Evolutionary conservation across 2,329 filamentous ascomycete species (phyloP).

Genomic region (Sclerotinia minor): DNA sequence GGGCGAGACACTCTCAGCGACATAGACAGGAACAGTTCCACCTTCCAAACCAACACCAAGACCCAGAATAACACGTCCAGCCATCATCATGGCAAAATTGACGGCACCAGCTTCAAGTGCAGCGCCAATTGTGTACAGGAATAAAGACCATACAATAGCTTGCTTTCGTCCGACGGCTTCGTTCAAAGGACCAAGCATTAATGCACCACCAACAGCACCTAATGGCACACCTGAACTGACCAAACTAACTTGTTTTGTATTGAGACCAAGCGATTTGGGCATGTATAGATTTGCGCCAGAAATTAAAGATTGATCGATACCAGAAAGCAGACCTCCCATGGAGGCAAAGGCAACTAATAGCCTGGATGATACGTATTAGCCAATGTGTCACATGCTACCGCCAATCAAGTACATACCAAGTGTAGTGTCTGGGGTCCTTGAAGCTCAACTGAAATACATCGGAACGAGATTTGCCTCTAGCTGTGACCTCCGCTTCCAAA

Average conservation of each 20-base stretch:
- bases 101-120: constrained; percentile 67
- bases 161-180: constrained; percentile 66
- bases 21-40: constrained; percentile 73
- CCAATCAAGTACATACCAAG: constrained; percentile 39
- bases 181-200: constrained; percentile 66
- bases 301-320: constrained; percentile 72
- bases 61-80: constrained; percentile 67
- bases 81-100: constrained; percentile 70
- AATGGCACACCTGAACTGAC: constrained; percentile 72
- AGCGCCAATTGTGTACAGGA: constrained; percentile 70
- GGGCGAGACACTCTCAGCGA: constrained; percentile 69
- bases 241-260: constrained; percentile 59
- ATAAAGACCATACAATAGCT: constrained; percentile 67
- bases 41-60: constrained; percentile 71
- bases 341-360: constrained; percentile 59
- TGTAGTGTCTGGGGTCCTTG: constrained; percentile 64
- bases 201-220: constrained; percentile 68
- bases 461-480: constrained; percentile 32
- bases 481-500: constrained; percentile 40
- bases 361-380: constrained; percentile 18
- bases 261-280: constrained; percentile 54
- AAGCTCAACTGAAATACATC: constrained; percentile 56
- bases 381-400: no score
- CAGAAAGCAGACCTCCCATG: constrained; percentile 71
- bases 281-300: constrained; percentile 69